Percentiles rank a stretch among this genome's conserved stretches.
These are phyloP conservation scores for Suillus placidus DNA, from an alignment of 768 basidiomycete species.

Conservation along the genomic window DNA sequence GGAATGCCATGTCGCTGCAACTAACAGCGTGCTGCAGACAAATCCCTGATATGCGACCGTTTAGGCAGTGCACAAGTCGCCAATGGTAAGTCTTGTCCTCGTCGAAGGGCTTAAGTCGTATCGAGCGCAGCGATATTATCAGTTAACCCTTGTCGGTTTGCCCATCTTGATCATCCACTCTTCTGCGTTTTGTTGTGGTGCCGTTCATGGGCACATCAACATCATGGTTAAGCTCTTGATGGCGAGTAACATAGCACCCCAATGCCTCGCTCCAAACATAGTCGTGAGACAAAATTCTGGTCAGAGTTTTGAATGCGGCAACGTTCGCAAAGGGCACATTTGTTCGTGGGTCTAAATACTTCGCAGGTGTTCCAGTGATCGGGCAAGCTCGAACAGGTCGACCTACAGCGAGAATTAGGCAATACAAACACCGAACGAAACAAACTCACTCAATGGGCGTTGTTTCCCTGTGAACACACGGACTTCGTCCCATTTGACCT, in stretches of 20 bases:
- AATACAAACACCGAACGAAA: neutral
- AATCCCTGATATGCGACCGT: neutral
- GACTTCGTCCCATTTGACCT: conserved; percentile 78
- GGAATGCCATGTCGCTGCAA: neutral
- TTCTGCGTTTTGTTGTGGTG: neutral
- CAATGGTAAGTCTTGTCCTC: neutral
- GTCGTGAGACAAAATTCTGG: conserved; percentile 62
- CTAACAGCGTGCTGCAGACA: neutral
- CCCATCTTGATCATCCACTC: conserved; percentile 12
- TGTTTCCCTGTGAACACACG: conserved; percentile 65
- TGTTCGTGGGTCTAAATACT: conserved; percentile 79
- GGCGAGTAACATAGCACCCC: conserved; percentile 43
- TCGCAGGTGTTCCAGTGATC: conserved; percentile 77
- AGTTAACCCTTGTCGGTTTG: neutral
- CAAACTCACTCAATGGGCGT: conserved; percentile 60
- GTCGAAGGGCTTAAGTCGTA: neutral
- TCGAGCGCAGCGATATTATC: neutral
- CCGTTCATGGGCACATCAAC: conserved; percentile 8
- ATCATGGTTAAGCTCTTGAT: conserved; percentile 2
- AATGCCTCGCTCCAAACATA: conserved; percentile 62
- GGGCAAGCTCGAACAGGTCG: conserved; percentile 69
- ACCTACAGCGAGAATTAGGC: conserved; percentile 41
- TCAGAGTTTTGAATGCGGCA: conserved; percentile 65
- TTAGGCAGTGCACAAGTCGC: neutral
- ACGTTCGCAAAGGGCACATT: conserved; percentile 78